These are phyloP conservation scores for Pseudogymnoascus sp. DNA, from an alignment of 2,329 filamentous ascomycete species.

Conservation along the genomic window DNA sequence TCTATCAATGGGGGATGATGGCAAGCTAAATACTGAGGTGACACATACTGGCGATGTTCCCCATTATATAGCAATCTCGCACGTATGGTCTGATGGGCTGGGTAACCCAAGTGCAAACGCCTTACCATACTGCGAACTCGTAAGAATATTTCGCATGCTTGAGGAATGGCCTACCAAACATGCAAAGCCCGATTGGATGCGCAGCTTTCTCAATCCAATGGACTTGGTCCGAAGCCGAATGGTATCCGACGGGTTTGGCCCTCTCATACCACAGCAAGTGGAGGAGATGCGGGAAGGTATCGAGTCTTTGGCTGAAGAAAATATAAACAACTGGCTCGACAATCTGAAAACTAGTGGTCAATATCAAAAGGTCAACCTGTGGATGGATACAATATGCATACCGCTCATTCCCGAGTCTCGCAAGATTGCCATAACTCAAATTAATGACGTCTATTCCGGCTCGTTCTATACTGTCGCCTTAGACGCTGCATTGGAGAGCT, in stretches of 20 bases:
- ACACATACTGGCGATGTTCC: neutral
- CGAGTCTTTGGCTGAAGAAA: neutral
- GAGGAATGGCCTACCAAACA: conserved; percentile 1
- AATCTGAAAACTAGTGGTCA: conserved; percentile 1
- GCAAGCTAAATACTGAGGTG: neutral
- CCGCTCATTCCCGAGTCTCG: neutral
- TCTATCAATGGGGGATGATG: neutral
- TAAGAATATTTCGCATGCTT: conserved; percentile 1
- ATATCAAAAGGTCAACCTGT: neutral
- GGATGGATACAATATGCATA: conserved; percentile 2
- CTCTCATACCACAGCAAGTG: neutral
- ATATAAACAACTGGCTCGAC: neutral
- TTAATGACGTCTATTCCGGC: neutral
- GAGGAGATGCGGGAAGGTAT: neutral
- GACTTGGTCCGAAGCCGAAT: neutral
- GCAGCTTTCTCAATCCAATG: conserved; percentile 1
- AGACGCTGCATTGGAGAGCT: neutral
- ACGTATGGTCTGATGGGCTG: conserved; percentile 20
- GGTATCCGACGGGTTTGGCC: neutral
- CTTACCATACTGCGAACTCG: conserved; percentile 16
- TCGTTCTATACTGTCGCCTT: conserved; percentile 13
- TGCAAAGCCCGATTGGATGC: neutral
- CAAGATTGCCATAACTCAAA: conserved; percentile 10
- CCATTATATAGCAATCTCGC: conserved; percentile 19
- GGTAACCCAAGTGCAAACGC: conserved; percentile 16